Base-by-base conservation (phyloP, 306 rosid genomes). In the Morella rubra region DNA sequence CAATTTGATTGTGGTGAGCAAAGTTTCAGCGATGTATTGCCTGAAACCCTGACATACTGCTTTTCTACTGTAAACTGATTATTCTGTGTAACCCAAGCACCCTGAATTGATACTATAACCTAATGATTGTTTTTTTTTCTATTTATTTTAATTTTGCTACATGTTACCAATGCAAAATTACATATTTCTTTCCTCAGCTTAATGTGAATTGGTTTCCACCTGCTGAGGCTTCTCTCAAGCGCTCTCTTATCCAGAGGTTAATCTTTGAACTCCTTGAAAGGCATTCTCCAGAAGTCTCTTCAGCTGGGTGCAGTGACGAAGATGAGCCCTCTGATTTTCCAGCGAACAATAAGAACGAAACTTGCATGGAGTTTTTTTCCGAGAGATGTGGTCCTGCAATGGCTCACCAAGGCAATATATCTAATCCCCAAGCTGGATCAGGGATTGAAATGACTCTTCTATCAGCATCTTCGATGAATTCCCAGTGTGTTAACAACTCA, bases 201-300 rank as follows among this genome's bases (percentile, higher is more conserved):
- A 86, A 81, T 83, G 87, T 78, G 81, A 80, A 90, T 78, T 94
- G 98, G 98, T 94, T 94, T 88, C 89, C 68, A 12, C 97, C 98
- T 53, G 83, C 90, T 1, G 98, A 94, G 86, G 97, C 97, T 64
- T 94, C 90, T 67, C 91, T 90, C 80, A 94, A 94, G 93, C 90
- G 98, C 67, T 85, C 93, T 64, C 84, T 89, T 74, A 90, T 94
- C 80, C 96, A 91, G 93, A 94, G 80, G 80, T 77, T 91, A 80
- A 90, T 94, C 72, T 90, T 76, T 72, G 90, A 84, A 79, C 93
- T 90, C n/a, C 83, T 94, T 82, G 89, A 83, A 83, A 85, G 77
- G 78, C 81, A 72, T 41, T 79, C 76, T 73, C 75, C 55, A 19
- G 91, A 87, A 80, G 78, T 73, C 75, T 80, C 88, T 62, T 73